Evolutionary conservation across 192 early-diverging fungal genomes (phyloP), one percentile per base, ranked within the genome.

Genomic region (Phlyctochytrium arcticum): DNA sequence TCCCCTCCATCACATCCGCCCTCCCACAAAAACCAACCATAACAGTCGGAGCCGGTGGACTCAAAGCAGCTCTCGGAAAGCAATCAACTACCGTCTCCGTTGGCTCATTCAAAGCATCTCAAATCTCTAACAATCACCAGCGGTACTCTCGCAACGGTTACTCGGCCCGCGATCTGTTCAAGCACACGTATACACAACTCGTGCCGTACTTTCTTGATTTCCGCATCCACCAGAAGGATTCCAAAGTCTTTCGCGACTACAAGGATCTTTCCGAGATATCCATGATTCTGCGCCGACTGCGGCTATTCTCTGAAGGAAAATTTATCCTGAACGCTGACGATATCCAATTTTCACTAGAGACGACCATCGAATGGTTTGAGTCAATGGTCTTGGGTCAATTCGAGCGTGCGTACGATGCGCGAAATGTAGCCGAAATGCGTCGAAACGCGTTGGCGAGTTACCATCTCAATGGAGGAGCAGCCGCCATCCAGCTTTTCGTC

Each of bases 331-430:
- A 90, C 57, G 77, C 66, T 30, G 82, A 84, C 36, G 74, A 90
- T 59, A 85, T 89, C 71, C 71, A 72, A 29, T 80, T 77, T 32
- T 68, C 74, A 9, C 59, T 90, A 3, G 77, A 82, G n/a, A 85
- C 84, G 0, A 83, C 86, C 15, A 83, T 86, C 42, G 86, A 90
- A 64, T 92, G 90, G 71, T 92, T 89, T 72, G 90, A 90, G 71
- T 87, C 80, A 30, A 80, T 85, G 26, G 67, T 86, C 1, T 70
- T 92, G 26, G 86, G 84, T 58, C 75, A 90, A 61, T 92, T 92
- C 70, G 90, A 92, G 57, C 71, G 83, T 24, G 88, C 89, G 15
- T 91, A 89, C 77, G 87, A 92, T 67, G 56, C 54, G 10, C 67
- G 84, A 15, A 81, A 88, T 59, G 50, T 80, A 0, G 32, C 60